Percentiles rank a stretch among this genome's conserved stretches.
phyloP scores from a whole-genome alignment of 805 yeast species.

The Starmerella stigmatis region DNA sequence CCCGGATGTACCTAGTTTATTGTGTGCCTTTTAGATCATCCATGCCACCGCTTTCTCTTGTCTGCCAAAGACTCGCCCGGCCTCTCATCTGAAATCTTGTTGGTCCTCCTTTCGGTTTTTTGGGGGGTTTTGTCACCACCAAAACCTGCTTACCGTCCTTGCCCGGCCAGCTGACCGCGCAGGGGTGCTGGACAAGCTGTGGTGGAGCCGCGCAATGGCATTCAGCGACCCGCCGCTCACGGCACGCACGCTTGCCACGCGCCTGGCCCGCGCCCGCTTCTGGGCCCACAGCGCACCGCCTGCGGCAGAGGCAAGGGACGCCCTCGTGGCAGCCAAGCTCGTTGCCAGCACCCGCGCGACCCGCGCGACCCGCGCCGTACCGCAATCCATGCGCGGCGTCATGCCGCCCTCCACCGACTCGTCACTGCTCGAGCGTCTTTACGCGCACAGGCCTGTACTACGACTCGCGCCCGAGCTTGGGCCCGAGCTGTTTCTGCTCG shows the following conservation, averaged over 20 bases:
- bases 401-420: neutral
- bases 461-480: constrained; percentile 1
- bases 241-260: constrained; percentile 10
- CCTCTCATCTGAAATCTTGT: too few species aligned
- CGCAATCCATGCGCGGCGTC: neutral
- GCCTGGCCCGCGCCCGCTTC: constrained; percentile 15
- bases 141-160: too few species aligned
- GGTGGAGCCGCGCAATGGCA: too few species aligned
- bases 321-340: constrained; percentile 12
- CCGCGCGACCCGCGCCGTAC: neutral
- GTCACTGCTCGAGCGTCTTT: neutral
- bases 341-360: neutral
- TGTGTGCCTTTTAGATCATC: constrained; percentile 5
- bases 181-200: too few species aligned
- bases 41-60: neutral
- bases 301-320: constrained; percentile 11
- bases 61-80: neutral
- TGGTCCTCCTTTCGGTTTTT: too few species aligned
- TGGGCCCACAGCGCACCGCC: constrained; percentile 8
- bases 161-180: too few species aligned
- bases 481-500: neutral
- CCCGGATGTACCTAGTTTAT: constrained; percentile 3
- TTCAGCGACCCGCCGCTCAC: constrained; percentile 20
- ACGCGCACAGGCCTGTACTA: neutral
- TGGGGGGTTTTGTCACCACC: too few species aligned